phyloP scores from a whole-genome alignment of 2,329 filamentous ascomycete genomes.

The Pseudocercospora fuligena region DNA sequence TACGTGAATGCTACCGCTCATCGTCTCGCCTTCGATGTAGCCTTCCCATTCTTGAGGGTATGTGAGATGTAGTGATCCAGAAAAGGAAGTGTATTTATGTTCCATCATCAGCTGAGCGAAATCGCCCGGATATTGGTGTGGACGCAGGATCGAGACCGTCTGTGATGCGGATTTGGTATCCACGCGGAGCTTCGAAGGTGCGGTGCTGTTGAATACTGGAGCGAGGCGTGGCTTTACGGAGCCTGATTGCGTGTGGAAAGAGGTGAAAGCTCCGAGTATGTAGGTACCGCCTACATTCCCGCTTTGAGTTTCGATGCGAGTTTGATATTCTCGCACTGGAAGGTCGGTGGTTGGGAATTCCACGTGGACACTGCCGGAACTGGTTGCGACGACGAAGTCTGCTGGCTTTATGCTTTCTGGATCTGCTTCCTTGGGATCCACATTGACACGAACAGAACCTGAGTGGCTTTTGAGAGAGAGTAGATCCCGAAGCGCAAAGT shows the following conservation, averaged over 20 bases:
- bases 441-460: constrained; percentile 48
- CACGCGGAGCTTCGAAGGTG: constrained; percentile 38
- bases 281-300: constrained; percentile 46
- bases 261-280: constrained; percentile 47
- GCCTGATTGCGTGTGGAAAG: constrained; percentile 45
- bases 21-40: constrained; percentile 42
- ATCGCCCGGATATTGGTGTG: constrained; percentile 37
- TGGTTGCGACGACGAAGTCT: constrained; percentile 42
- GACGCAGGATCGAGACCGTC: constrained; percentile 39
- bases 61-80: constrained; percentile 42
- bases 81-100: constrained; percentile 43
- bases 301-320: constrained; percentile 44
- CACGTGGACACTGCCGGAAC: constrained; percentile 45
- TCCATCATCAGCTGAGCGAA: constrained; percentile 37
- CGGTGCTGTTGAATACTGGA: constrained; percentile 39
- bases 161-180: constrained; percentile 44
- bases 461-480: constrained; percentile 47
- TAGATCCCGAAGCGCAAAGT: constrained; percentile 47
- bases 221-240: constrained; percentile 44
- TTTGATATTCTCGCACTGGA: constrained; percentile 50
- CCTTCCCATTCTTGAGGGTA: constrained; percentile 53
- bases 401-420: constrained; percentile 39
- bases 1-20: constrained; percentile 46
- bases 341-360: constrained; percentile 36
- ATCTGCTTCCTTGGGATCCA: constrained; percentile 45